Evolutionary conservation across 768 basidiomycete genomes (phyloP).

Genomic region (Termitomyces titanicus): DNA sequence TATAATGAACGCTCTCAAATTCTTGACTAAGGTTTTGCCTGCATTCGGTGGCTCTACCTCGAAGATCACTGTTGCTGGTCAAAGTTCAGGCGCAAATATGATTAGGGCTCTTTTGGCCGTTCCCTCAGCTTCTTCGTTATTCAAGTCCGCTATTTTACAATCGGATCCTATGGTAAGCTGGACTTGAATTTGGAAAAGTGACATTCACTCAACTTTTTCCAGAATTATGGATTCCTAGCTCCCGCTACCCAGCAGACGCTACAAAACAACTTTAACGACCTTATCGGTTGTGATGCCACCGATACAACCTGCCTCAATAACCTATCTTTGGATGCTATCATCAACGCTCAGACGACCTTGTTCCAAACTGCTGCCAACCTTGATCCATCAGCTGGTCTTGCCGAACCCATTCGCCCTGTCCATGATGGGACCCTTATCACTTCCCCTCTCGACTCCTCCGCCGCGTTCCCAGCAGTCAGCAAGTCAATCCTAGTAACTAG

Average conservation of each 20-base stretch:
- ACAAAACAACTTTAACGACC: slow-evolving; percentile 46
- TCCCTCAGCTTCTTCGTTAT: slow-evolving; percentile 68
- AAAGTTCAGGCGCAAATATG: slow-evolving; percentile 78
- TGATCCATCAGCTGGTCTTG: slow-evolving; percentile 49
- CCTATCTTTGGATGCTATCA: slow-evolving; percentile 46
- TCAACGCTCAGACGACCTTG: slow-evolving; percentile 50
- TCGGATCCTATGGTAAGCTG: slow-evolving; percentile 79
- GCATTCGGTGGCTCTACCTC: slow-evolving; percentile 64
- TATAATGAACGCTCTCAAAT: slow-evolving; percentile 59
- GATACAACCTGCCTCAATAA: slow-evolving; percentile 47
- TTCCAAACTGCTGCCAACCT: slow-evolving; percentile 37
- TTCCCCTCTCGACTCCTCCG: slow-evolving; percentile 57
- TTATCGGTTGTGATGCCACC: slow-evolving; percentile 42
- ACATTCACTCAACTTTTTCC: slow-evolving; percentile 5
- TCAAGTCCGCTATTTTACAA: slow-evolving; percentile 76
- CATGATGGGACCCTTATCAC: slow-evolving; percentile 68
- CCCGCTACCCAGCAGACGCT: slow-evolving; percentile 49
- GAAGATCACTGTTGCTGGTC: slow-evolving; percentile 76
- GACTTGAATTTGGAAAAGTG: neutral
- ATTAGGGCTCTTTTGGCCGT: slow-evolving; percentile 72
- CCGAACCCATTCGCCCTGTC: slow-evolving; percentile 64
- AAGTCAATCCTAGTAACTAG: slow-evolving; percentile 74
- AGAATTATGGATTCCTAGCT: slow-evolving; percentile 74
- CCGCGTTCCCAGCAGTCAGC: slow-evolving; percentile 52
- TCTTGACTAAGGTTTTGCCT: slow-evolving; percentile 53